phyloP scores from a whole-genome alignment of 345 rosid genomes.

The Linum lewisii region DNA sequence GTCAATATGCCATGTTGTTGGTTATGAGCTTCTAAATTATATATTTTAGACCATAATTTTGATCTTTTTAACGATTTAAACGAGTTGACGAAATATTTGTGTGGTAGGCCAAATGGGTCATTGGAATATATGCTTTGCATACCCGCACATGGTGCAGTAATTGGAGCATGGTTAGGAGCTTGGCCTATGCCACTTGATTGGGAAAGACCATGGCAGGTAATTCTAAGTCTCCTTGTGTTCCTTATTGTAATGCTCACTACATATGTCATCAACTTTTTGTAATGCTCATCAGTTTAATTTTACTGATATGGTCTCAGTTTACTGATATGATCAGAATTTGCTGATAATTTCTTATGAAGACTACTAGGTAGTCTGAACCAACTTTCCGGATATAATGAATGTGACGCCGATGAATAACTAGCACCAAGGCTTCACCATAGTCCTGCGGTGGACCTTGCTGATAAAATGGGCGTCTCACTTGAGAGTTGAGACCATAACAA shows the following conservation, averaged over 20 bases:
- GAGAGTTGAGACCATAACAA: too few species aligned
- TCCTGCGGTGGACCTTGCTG: too few species aligned
- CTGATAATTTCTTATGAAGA: too few species aligned
- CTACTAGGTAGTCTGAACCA: too few species aligned
- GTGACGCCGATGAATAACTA: background rate
- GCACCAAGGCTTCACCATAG: too few species aligned
- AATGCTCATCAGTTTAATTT: background rate
- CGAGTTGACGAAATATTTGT: background rate
- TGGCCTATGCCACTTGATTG: conserved; percentile 99
- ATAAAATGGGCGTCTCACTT: too few species aligned
- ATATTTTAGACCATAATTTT: background rate
- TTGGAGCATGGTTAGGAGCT: conserved; percentile 97
- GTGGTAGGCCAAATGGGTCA: conserved; percentile 39
- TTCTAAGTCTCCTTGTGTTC: background rate
- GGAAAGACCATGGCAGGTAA: conserved; percentile 98
- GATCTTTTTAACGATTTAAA: background rate
- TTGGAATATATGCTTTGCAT: conserved; percentile 58
- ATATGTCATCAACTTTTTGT: too few species aligned
- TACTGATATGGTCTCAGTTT: conserved; percentile 1
- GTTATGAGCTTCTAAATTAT: too few species aligned
- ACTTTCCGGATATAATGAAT: background rate
- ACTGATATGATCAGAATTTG: too few species aligned
- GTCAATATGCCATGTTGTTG: too few species aligned
- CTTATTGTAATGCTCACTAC: background rate
- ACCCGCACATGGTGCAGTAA: conserved; percentile 69